A percentile compares a stretch with the other conserved stretches of the same genome.
Evolutionary conservation across 2,329 filamentous ascomycete genomes (phyloP).

Genomic region (Neopestalotiopsis rosae): DNA sequence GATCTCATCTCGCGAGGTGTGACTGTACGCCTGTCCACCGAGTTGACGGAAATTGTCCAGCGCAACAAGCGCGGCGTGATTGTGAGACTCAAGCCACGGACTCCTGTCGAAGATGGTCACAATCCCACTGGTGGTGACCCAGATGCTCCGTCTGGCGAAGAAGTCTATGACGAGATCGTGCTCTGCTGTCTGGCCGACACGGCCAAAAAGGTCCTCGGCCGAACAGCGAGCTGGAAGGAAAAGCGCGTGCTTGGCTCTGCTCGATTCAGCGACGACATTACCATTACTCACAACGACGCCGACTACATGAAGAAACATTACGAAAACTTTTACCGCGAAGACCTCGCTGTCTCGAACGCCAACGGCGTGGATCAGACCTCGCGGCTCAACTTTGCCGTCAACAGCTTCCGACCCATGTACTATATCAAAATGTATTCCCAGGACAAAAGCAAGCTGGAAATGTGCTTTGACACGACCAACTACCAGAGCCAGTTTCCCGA

Average conservation of each 20-base stretch:
- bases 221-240: constrained; percentile 64
- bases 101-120: constrained; percentile 35
- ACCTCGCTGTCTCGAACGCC: constrained; percentile 42
- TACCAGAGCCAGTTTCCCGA: constrained; percentile 66
- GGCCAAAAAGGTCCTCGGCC: constrained; percentile 63
- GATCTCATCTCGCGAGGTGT: constrained; percentile 55
- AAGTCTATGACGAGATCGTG: constrained; percentile 70
- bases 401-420: constrained; percentile 57
- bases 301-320: constrained; percentile 73
- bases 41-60: constrained; percentile 53
- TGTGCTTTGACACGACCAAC: constrained; percentile 61
- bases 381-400: constrained; percentile 46
- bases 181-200: constrained; percentile 70
- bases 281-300: constrained; percentile 70
- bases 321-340: constrained; percentile 61
- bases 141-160: constrained; percentile 49
- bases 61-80: constrained; percentile 55
- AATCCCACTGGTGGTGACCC: constrained; percentile 36
- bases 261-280: constrained; percentile 73
- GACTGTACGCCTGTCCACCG: constrained; percentile 57
- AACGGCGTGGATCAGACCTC: constrained; percentile 43
- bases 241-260: constrained; percentile 72
- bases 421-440: constrained; percentile 61
- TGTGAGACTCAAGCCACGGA: constrained; percentile 48
- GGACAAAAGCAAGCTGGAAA: constrained; percentile 58